phyloP scores from a whole-genome alignment of 768 basidiomycete species.

The Pleurotus platypus region DNA sequence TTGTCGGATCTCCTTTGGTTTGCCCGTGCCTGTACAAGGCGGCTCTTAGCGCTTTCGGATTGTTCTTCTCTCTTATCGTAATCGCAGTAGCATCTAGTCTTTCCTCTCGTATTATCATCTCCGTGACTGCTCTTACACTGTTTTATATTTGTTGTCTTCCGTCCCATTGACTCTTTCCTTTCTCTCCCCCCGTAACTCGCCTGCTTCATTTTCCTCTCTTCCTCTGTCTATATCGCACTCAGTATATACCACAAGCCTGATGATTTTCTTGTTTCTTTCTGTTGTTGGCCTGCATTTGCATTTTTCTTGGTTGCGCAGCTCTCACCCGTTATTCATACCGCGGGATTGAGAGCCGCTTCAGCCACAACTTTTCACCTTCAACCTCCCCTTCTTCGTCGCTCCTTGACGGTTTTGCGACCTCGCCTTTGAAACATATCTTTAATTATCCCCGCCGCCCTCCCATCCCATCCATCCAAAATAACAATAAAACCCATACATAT shows the following conservation, averaged over 20 bases:
- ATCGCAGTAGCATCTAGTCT: slow-evolving; percentile 5
- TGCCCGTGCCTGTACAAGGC: neutral
- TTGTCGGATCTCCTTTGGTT: neutral
- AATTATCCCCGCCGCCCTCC: neutral
- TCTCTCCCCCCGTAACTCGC: neutral
- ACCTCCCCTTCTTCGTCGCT: slow-evolving; percentile 13
- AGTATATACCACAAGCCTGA: slow-evolving; percentile 7
- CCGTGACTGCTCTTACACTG: slow-evolving; percentile 10
- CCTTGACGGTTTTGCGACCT: slow-evolving; percentile 12
- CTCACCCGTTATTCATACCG: slow-evolving; percentile 14
- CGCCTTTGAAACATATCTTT: neutral
- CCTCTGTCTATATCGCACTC: slow-evolving; percentile 12
- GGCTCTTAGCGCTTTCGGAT: slow-evolving; percentile 1
- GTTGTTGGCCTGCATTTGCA: slow-evolving; percentile 6
- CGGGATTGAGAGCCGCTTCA: slow-evolving; percentile 13
- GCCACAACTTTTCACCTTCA: slow-evolving; percentile 8
- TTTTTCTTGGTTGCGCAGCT: neutral
- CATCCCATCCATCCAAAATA: neutral
- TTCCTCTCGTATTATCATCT: slow-evolving; percentile 11
- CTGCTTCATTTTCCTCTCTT: slow-evolving; percentile 10
- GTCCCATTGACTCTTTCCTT: slow-evolving; percentile 4
- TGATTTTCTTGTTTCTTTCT: slow-evolving; percentile 10
- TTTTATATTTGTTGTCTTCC: slow-evolving; percentile 14
- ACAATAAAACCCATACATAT: neutral
- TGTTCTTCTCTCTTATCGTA: neutral